Evolutionary conservation across 805 yeast genomes (phyloP).

Genomic region (Suhomyces sp.): DNA sequence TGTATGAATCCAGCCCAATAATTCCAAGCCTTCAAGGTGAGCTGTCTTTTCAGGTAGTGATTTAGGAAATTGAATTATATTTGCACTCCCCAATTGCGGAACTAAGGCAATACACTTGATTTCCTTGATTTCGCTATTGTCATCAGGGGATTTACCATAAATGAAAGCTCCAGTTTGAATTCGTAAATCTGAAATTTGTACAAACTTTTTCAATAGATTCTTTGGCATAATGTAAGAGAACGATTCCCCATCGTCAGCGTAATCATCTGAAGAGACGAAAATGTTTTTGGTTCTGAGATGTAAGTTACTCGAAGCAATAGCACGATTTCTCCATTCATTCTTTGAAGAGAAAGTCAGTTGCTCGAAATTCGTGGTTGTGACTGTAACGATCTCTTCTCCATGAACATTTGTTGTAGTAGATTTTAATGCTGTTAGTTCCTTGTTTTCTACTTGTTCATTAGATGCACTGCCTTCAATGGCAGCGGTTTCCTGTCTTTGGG

Average conservation of each 20-base stretch:
- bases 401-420: slow-evolving; percentile 86
- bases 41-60: slow-evolving; percentile 40
- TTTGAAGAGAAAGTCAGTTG: slow-evolving; percentile 79
- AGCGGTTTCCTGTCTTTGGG: slow-evolving; percentile 78
- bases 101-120: slow-evolving; percentile 70
- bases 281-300: slow-evolving; percentile 70
- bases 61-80: slow-evolving; percentile 60
- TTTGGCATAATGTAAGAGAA: slow-evolving; percentile 79
- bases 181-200: slow-evolving; percentile 77
- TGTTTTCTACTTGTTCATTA: slow-evolving; percentile 38
- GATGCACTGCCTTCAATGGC: slow-evolving; percentile 54
- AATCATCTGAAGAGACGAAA: slow-evolving; percentile 66
- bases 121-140: slow-evolving; percentile 73
- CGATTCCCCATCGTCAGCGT: slow-evolving; percentile 40
- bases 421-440: slow-evolving; percentile 70
- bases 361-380: slow-evolving; percentile 87
- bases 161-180: slow-evolving; percentile 80
- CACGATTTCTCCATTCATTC: slow-evolving; percentile 88
- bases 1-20: slow-evolving; percentile 95
- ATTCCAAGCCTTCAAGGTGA: slow-evolving; percentile 52
- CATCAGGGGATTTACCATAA: slow-evolving; percentile 77
- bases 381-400: slow-evolving; percentile 94
- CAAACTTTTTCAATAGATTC: slow-evolving; percentile 72
- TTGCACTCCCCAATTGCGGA: slow-evolving; percentile 82
- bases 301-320: slow-evolving; percentile 72